Conservation (phyloP, 768 basidiomycete genomes). For the Galerina marginata region DNA sequence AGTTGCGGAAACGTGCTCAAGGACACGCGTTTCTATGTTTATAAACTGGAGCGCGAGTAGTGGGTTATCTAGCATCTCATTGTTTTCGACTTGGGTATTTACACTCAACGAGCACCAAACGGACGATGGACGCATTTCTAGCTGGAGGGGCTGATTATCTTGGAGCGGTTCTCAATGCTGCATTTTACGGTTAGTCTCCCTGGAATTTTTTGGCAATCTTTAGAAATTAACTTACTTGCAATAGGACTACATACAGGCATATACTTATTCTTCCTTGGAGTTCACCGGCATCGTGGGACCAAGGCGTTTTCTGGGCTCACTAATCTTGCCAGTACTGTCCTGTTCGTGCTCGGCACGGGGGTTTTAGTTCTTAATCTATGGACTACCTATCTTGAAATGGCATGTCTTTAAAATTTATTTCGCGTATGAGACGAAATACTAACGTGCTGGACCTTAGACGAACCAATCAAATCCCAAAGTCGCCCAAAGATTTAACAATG, state of each 20-base stretch:
- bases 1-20: too few species aligned
- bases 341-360: neutral
- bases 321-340: neutral
- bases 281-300: neutral
- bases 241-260: neutral
- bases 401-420: neutral
- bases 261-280: neutral
- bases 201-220: neutral
- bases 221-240: neutral
- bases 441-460: neutral
- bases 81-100: too few species aligned
- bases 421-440: neutral
- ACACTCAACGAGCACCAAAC: too few species aligned
- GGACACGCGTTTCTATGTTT: too few species aligned
- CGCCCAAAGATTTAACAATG: neutral
- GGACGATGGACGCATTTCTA: neutral
- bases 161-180: neutral
- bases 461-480: neutral
- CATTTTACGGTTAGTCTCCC: neutral
- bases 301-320: neutral
- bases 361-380: neutral
- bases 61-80: too few species aligned
- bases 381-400: neutral
- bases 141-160: constrained; percentile 4
- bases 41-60: too few species aligned